Conservation (phyloP, 2,329 filamentous ascomycete species). For the Pyrenochaeta sp. region DNA sequence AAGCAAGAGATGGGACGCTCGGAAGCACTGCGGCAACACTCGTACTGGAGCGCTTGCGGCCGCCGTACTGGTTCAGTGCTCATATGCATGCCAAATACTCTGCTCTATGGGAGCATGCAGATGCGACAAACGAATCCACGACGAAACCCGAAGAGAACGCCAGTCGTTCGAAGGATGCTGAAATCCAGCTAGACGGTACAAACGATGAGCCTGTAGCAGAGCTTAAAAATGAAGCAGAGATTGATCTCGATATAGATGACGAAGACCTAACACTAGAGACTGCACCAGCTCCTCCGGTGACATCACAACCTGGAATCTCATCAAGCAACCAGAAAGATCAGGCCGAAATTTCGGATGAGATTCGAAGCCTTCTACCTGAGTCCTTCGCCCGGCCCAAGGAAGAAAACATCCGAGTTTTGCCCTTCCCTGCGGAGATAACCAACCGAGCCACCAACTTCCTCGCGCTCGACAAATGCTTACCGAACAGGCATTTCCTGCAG, state of each 20-base stretch:
- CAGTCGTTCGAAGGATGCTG: constrained; percentile 65
- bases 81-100: constrained; percentile 91
- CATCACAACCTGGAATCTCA: too few species aligned
- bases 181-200: constrained; percentile 62
- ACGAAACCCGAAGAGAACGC: constrained; percentile 19
- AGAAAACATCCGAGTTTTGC: constrained; percentile 45
- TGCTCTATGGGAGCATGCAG: constrained; percentile 64
- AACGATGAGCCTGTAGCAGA: constrained; percentile 50
- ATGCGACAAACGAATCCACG: constrained; percentile 57
- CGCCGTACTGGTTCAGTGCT: constrained; percentile 86
- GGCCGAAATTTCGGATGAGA: constrained; percentile 63
- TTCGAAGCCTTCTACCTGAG: constrained; percentile 78
- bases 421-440: constrained; percentile 73
- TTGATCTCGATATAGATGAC: constrained; percentile 53
- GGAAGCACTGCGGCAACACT: constrained; percentile 82
- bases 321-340: too few species aligned
- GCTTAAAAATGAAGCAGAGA: constrained; percentile 43
- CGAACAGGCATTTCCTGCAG: constrained; percentile 81
- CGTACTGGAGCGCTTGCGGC: constrained; percentile 81
- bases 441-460: constrained; percentile 86
- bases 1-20: constrained; percentile 76
- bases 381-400: constrained; percentile 64
- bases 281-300: constrained; percentile 10
- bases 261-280: constrained; percentile 26
- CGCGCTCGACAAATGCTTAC: constrained; percentile 89